phyloP scores from a whole-genome alignment of 495 filamentous ascomycete species.

The Ramalina intermedia region DNA sequence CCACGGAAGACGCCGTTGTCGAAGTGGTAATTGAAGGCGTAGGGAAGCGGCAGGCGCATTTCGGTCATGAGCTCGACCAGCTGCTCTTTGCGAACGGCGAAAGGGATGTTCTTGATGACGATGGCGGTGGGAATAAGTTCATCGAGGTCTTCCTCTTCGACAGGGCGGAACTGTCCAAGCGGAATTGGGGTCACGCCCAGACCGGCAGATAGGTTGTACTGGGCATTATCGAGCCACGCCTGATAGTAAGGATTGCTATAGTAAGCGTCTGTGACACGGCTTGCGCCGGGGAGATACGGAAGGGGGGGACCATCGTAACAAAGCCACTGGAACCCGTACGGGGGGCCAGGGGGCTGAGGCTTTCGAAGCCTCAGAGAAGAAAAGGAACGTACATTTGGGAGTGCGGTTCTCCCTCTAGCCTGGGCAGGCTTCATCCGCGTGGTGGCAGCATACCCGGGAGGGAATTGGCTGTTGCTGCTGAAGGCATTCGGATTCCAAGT shows the following conservation, averaged over 20 bases:
- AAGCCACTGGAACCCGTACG: too few relatives aligned
- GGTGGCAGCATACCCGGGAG: constrained; percentile 19
- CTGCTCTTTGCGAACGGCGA: constrained; percentile 94
- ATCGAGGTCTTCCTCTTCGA: constrained; percentile 22
- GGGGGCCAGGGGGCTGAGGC: too few relatives aligned
- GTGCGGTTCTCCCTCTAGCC: constrained; percentile 35
- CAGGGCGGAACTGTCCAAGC: constrained; percentile 28
- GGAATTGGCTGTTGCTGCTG: constrained; percentile 15
- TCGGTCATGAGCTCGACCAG: constrained; percentile 86
- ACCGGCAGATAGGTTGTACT: too few relatives aligned
- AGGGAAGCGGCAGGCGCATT: constrained; percentile 77
- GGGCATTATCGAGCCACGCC: too few relatives aligned
- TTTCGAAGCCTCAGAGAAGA: too few relatives aligned
- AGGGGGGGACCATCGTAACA: too few relatives aligned
- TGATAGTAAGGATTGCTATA: too few relatives aligned
- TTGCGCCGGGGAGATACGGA: too few relatives aligned
- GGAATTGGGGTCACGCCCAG: constrained; percentile 22
- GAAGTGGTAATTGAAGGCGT: constrained; percentile 99
- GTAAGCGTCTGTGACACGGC: too few relatives aligned
- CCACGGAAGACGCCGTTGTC: constrained; percentile 96
- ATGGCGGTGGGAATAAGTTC: constrained; percentile 97
- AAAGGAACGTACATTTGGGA: constrained; percentile 40
- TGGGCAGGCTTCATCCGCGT: constrained; percentile 41
- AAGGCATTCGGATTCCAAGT: constrained; percentile 47
- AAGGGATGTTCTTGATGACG: constrained; percentile 98